Conservation (phyloP, 192 early-diverging fungal genomes). For the Rhizophagus sp. region DNA sequence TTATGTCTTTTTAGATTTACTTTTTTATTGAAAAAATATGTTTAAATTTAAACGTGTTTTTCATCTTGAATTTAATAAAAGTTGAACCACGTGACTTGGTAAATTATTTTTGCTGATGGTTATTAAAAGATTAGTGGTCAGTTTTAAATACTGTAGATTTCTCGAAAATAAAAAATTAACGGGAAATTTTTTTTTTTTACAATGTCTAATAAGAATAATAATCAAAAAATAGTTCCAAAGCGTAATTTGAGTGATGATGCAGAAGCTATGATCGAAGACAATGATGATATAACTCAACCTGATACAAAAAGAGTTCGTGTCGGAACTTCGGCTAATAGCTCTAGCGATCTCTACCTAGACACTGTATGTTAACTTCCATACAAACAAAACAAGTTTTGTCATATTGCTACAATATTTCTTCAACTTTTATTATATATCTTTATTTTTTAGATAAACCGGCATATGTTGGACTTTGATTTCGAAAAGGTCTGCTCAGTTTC, state of each 20-base stretch:
- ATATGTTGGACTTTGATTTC: conserved; percentile 96
- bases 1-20: no score
- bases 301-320: not conserved
- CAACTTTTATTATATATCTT: not conserved
- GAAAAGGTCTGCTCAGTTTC: conserved; percentile 97
- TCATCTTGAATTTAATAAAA: no score
- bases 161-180: no score
- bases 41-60: no score
- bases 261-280: not conserved
- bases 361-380: not conserved
- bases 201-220: not conserved
- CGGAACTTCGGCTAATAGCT: not conserved
- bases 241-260: not conserved
- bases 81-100: no score
- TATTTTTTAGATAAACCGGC: conserved; percentile 62
- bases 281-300: not conserved
- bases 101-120: no score
- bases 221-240: not conserved
- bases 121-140: no score
- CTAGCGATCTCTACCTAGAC: not conserved
- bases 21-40: no score
- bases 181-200: not conserved
- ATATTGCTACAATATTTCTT: not conserved
- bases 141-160: no score
- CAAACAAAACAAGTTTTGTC: not conserved